Conservation (phyloP, 139 green algal genomes). For the Chlorella sp. region DNA sequence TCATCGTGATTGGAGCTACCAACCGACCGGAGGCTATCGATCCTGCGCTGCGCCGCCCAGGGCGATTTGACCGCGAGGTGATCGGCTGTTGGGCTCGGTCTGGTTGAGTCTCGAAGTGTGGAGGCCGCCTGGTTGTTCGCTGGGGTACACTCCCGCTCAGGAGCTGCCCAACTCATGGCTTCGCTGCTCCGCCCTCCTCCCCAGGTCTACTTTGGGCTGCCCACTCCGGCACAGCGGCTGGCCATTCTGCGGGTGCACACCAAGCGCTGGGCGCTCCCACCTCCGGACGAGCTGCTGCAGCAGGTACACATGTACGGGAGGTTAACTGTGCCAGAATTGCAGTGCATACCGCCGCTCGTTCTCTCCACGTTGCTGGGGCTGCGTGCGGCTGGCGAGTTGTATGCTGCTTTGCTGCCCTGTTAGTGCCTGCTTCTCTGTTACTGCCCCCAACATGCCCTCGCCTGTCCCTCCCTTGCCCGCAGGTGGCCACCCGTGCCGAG, state of each 20-base stretch:
- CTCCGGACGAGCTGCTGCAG: conserved; percentile 34
- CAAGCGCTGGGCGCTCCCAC: conserved; percentile 48
- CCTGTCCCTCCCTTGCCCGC: too few relatives aligned
- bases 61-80: conserved; percentile 82
- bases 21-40: conserved; percentile 83
- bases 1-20: conserved; percentile 85
- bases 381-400: too few relatives aligned
- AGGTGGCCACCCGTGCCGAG: conserved; percentile 61
- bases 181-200: background rate
- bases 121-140: background rate
- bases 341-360: too few relatives aligned
- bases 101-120: conserved; percentile 48
- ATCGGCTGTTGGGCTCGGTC: conserved; percentile 67
- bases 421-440: too few relatives aligned
- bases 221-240: conserved; percentile 34
- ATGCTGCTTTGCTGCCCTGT: too few relatives aligned
- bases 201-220: conserved; percentile 41
- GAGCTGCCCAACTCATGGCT: background rate
- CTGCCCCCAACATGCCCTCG: too few relatives aligned
- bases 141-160: background rate
- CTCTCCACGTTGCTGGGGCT: too few relatives aligned
- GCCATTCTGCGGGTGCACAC: conserved; percentile 63
- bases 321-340: too few relatives aligned
- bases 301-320: background rate
- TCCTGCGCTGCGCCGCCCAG: conserved; percentile 73